Evolutionary conservation across 345 rosid species (phyloP).

Genomic region (Viola odorata): DNA sequence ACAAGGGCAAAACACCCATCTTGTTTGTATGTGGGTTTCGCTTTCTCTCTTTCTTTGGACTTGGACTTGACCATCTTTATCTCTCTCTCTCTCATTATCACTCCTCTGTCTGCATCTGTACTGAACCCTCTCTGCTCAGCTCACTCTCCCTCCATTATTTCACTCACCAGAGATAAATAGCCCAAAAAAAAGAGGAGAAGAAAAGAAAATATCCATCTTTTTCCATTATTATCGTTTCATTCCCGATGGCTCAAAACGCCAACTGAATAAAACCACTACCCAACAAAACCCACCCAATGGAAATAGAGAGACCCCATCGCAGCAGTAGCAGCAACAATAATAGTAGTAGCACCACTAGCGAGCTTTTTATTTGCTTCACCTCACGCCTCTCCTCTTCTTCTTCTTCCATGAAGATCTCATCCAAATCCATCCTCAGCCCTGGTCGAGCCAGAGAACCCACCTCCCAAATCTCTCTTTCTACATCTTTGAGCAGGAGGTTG

Average conservation of each 20-base stretch:
- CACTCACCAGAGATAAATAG: neutral
- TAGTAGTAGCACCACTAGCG: constrained; percentile 28
- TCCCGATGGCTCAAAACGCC: neutral
- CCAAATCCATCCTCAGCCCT: constrained; percentile 75
- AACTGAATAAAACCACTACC: neutral
- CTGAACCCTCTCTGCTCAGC: neutral
- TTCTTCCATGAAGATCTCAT: constrained; percentile 86
- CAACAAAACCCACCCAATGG: constrained; percentile 30
- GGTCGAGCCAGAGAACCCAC: constrained; percentile 41
- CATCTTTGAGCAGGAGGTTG: constrained; percentile 73
- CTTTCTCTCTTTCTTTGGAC: neutral
- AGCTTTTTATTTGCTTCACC: constrained; percentile 82
- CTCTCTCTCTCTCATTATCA: neutral
- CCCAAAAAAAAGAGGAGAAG: neutral
- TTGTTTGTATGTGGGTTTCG: neutral
- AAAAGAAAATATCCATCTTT: neutral
- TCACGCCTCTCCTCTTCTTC: constrained; percentile 83
- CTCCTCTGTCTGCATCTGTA: neutral
- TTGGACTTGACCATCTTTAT: neutral
- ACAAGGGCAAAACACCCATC: too few relatives aligned
- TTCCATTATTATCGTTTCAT: neutral
- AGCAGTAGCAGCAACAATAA: constrained; percentile 38
- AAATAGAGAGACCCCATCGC: constrained; percentile 68
- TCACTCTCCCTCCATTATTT: constrained; percentile 8
- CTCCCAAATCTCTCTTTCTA: constrained; percentile 73